Evolutionary conservation across 2,329 filamentous ascomycete genomes (phyloP).

Genomic region (Catunica adiposa): DNA sequence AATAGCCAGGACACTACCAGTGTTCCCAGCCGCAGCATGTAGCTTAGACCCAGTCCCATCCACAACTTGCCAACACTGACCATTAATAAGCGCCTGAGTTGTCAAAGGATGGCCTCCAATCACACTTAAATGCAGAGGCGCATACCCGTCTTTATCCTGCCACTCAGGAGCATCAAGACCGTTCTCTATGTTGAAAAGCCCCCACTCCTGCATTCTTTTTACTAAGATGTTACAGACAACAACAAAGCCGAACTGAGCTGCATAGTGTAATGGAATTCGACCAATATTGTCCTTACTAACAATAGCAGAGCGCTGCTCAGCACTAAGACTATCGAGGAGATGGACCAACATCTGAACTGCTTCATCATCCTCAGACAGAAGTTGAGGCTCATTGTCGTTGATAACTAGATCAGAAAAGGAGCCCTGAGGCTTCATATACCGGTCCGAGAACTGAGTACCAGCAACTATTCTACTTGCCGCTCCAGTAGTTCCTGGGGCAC

Average conservation of each 20-base stretch:
- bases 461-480: conserved; percentile 11
- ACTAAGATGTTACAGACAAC: conserved; percentile 80
- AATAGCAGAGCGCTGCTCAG: conserved; percentile 51
- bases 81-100: conserved; percentile 62
- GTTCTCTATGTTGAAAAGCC: conserved; percentile 64
- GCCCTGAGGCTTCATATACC: conserved; percentile 54
- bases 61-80: conserved; percentile 58
- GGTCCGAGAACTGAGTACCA: conserved; percentile 19
- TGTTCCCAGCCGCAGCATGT: conserved; percentile 55
- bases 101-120: conserved; percentile 80
- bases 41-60: conserved; percentile 45
- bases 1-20: conserved; percentile 71
- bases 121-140: conserved; percentile 80
- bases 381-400: conserved; percentile 49
- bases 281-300: conserved; percentile 60
- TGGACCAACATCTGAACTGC: conserved; percentile 50
- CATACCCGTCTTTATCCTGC: conserved; percentile 86
- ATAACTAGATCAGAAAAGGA: conserved; percentile 28
- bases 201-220: conserved; percentile 76
- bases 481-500: conserved; percentile 17
- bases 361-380: conserved; percentile 53
- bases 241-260: conserved; percentile 85
- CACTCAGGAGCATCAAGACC: conserved; percentile 77
- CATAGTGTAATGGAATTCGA: conserved; percentile 77
- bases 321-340: conserved; percentile 50